These are phyloP conservation scores for Cephalotrichum gorgonifer DNA, from an alignment of 2,329 filamentous ascomycete genomes.

Conservation along the genomic window DNA sequence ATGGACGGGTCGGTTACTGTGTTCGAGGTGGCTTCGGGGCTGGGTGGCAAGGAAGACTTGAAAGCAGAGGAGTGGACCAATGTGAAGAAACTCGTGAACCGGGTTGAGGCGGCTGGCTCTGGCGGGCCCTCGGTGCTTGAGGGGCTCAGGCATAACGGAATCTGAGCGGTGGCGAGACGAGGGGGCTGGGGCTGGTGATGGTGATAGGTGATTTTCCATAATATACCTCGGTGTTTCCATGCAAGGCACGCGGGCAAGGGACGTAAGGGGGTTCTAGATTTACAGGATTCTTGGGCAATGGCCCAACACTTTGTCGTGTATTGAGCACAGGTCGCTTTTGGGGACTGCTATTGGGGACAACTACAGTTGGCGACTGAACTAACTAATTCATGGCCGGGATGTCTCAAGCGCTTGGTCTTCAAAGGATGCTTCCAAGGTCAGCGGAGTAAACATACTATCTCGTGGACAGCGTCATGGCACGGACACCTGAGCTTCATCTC, in stretches of 20 bases:
- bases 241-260: not conserved
- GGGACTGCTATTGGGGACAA: not conserved
- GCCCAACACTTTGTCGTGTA: not conserved
- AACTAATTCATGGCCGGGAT: not conserved
- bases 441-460: not conserved
- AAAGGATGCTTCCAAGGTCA: too few species aligned
- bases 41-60: slow-evolving; percentile 75
- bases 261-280: not conserved
- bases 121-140: slow-evolving; percentile 26
- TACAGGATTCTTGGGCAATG: not conserved
- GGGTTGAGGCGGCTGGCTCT: slow-evolving; percentile 54
- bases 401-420: not conserved
- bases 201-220: not conserved
- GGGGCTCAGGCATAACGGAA: not conserved
- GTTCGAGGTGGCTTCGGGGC: slow-evolving; percentile 77
- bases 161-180: too few species aligned
- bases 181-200: not conserved
- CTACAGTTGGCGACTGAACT: not conserved
- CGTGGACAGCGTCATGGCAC: not conserved
- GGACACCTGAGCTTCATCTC: not conserved
- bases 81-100: slow-evolving; percentile 79
- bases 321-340: not conserved
- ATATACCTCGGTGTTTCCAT: not conserved
- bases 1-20: slow-evolving; percentile 85
- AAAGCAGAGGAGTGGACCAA: slow-evolving; percentile 86